These are phyloP conservation scores for Plasmodium inui DNA, from an alignment of 169 alveolate genomes.

Conservation along the genomic window DNA sequence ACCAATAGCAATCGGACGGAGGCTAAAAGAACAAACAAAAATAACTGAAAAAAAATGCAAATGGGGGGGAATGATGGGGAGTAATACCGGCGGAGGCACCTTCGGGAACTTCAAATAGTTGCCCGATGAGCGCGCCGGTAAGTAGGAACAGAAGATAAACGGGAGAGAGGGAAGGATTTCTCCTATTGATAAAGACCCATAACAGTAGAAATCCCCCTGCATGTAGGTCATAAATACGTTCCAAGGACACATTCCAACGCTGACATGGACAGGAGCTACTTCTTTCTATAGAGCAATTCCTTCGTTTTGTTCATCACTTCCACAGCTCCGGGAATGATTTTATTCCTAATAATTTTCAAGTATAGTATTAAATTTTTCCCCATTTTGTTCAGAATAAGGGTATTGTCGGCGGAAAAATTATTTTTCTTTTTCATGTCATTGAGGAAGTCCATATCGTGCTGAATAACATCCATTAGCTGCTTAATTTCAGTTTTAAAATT, in stretches of 20 bases:
- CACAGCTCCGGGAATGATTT: constrained; percentile 30
- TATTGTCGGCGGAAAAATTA: constrained; percentile 20
- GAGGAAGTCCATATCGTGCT: constrained; percentile 41
- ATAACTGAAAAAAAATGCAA: background rate
- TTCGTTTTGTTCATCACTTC: constrained; percentile 49
- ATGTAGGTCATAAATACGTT: background rate
- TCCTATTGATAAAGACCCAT: background rate
- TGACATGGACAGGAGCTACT: background rate
- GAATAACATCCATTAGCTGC: constrained; percentile 16
- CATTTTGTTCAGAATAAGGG: constrained; percentile 50
- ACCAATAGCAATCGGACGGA: background rate
- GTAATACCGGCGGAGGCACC: background rate
- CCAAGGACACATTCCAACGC: background rate
- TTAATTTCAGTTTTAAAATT: constrained; percentile 54
- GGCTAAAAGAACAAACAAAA: background rate
- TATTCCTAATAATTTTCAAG: constrained; percentile 56
- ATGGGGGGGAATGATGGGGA: background rate
- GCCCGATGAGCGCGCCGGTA: background rate
- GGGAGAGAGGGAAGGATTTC: background rate
- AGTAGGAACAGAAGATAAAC: background rate
- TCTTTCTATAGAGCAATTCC: constrained; percentile 29
- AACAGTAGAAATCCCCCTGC: background rate
- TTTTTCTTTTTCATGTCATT: constrained; percentile 48
- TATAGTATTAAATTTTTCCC: constrained; percentile 34
- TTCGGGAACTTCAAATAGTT: background rate